Conservation (phyloP, 495 filamentous ascomycete genomes). For the Xylaria bambusicola region DNA sequence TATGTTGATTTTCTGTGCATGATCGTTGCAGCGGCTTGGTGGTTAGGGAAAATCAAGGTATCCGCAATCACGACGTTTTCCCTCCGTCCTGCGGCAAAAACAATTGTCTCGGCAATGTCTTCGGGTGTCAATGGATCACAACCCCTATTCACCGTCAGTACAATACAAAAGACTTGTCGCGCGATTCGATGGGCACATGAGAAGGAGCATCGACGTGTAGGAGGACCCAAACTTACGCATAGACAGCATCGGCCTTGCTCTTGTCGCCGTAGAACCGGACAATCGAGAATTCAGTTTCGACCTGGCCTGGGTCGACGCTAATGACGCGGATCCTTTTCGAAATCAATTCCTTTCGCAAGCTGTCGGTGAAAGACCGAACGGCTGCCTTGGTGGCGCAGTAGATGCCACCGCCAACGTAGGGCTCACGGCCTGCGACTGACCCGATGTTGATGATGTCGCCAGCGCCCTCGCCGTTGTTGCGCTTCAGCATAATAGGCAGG, state of each 20-base stretch:
- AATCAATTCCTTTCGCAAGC: slow-evolving; percentile 85
- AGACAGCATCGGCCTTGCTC: slow-evolving; percentile 91
- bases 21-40: slow-evolving; percentile 49
- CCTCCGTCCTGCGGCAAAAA: slow-evolving; percentile 82
- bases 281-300: slow-evolving; percentile 96
- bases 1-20: slow-evolving; percentile 41
- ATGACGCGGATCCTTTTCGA: slow-evolving; percentile 84
- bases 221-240: slow-evolving; percentile 79
- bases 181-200: too few species aligned
- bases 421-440: slow-evolving; percentile 88
- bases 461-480: slow-evolving; percentile 71
- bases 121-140: slow-evolving; percentile 89
- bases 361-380: slow-evolving; percentile 84
- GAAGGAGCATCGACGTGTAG: too few species aligned
- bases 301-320: slow-evolving; percentile 93
- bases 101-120: slow-evolving; percentile 92
- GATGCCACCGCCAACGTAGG: slow-evolving; percentile 87
- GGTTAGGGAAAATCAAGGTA: slow-evolving; percentile 85
- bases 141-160: slow-evolving; percentile 54
- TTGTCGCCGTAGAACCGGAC: slow-evolving; percentile 94
- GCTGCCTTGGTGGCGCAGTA: slow-evolving; percentile 98
- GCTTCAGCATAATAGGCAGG: slow-evolving; percentile 79
- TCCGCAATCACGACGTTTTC: slow-evolving; percentile 97
- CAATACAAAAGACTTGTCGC: neutral
- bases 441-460: slow-evolving; percentile 98